phyloP scores from a whole-genome alignment of 768 basidiomycete genomes.

The Pseudohyphozyma bogoriensis region DNA sequence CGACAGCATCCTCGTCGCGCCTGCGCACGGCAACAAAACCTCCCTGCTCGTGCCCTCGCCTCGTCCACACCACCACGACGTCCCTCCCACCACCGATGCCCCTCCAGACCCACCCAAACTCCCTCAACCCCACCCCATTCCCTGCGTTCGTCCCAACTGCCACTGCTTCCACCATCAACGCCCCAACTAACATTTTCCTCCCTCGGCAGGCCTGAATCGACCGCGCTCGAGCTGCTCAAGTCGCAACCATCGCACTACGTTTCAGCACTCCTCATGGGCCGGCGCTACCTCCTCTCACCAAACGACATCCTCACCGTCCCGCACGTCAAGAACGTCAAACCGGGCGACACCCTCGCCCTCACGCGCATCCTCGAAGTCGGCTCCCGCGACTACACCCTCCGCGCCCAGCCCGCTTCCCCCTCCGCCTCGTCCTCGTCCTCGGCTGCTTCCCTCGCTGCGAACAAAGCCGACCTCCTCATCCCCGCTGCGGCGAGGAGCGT shows the following conservation, averaged over 20 bases:
- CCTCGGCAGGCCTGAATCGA: constrained; percentile 9
- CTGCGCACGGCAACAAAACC: too few species aligned
- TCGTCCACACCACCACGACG: neutral
- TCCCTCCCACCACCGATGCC: neutral
- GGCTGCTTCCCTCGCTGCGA: neutral
- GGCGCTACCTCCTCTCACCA: constrained; percentile 79
- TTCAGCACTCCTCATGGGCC: constrained; percentile 74
- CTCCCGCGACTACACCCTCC: constrained; percentile 85
- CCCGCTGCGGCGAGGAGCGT: neutral
- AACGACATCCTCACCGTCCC: constrained; percentile 90
- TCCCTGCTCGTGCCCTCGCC: neutral
- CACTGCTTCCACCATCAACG: neutral
- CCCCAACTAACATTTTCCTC: neutral
- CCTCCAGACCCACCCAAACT: constrained; percentile 3
- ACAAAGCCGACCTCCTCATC: neutral
- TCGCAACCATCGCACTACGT: constrained; percentile 89
- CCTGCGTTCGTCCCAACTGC: neutral
- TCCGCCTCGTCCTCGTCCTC: neutral
- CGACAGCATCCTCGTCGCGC: too few species aligned
- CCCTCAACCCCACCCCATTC: neutral
- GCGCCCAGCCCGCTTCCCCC: constrained; percentile 34
- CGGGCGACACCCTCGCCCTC: constrained; percentile 74
- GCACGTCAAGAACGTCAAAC: constrained; percentile 67
- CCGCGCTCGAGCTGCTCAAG: constrained; percentile 72
- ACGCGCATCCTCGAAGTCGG: constrained; percentile 88